A percentile compares a stretch with the other conserved stretches of the same genome.
These are phyloP conservation scores for Aspergillus cejpii DNA, from an alignment of 2,329 filamentous ascomycete genomes.

Conservation along the genomic window DNA sequence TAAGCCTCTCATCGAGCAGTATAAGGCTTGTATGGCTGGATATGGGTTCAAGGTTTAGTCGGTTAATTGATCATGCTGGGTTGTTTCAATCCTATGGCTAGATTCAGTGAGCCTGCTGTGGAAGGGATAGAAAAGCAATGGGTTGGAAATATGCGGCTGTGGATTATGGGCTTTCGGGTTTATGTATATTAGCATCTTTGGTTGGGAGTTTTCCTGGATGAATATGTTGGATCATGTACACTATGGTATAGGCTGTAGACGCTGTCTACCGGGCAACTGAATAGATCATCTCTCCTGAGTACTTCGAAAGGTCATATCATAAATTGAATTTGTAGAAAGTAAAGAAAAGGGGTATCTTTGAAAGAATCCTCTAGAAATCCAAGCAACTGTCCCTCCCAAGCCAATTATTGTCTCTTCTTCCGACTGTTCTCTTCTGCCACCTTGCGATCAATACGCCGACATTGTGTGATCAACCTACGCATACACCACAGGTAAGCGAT, in stretches of 20 bases:
- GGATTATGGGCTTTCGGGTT: constrained; percentile 7
- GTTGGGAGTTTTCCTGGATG: constrained; percentile 3
- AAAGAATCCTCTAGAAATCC: constrained; percentile 8
- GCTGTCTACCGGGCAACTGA: not conserved
- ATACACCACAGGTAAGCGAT: constrained; percentile 90
- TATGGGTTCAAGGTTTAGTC: constrained; percentile 69
- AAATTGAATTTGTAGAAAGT: constrained; percentile 1
- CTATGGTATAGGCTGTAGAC: not conserved
- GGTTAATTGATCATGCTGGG: not conserved
- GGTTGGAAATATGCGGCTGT: not conserved
- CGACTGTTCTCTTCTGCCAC: constrained; percentile 21
- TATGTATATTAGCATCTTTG: constrained; percentile 15
- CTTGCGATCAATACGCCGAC: constrained; percentile 22
- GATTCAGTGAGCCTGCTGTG: not conserved
- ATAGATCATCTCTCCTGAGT: not conserved
- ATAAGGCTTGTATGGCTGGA: constrained; percentile 85
- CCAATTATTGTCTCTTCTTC: constrained; percentile 33
- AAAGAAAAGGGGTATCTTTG: constrained; percentile 26
- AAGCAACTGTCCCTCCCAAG: not conserved
- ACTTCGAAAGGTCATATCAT: not conserved
- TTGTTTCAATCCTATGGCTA: no score
- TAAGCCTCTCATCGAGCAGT: constrained; percentile 72
- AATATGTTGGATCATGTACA: not conserved
- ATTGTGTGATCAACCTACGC: constrained; percentile 49
- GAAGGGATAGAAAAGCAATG: not conserved